Evolutionary conservation across 106 monocot species (phyloP).

Genomic region (Acorus calamus): DNA sequence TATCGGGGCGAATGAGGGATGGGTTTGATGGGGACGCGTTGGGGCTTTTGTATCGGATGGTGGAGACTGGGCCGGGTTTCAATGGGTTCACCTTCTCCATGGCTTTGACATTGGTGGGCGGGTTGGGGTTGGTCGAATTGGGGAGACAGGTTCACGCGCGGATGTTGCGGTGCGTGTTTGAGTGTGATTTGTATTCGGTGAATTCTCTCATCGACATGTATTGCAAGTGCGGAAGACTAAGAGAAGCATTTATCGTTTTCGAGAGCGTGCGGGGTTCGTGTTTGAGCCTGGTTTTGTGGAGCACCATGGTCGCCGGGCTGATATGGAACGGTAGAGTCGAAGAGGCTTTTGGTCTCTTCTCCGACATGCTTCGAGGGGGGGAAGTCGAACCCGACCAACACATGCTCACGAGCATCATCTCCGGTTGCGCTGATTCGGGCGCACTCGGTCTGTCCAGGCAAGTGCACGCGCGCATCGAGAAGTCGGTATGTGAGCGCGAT

Average conservation of each 20-base stretch:
- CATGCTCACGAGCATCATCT: too few relatives aligned
- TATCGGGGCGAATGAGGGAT: constrained; percentile 46
- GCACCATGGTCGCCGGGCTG: constrained; percentile 67
- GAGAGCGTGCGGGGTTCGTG: constrained; percentile 3
- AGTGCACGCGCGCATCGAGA: too few relatives aligned
- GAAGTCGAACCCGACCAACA: not conserved
- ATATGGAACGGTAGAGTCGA: constrained; percentile 48
- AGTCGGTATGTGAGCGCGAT: too few relatives aligned
- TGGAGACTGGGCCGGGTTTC: constrained; percentile 25
- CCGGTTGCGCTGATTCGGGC: too few relatives aligned
- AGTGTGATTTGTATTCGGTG: constrained; percentile 29
- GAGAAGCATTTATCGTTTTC: constrained; percentile 34
- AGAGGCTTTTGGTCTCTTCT: constrained; percentile 48
- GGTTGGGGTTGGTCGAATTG: constrained; percentile 29
- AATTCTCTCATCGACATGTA: constrained; percentile 81
- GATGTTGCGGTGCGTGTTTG: constrained; percentile 29
- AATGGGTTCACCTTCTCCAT: constrained; percentile 60
- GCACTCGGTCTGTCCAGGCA: too few relatives aligned
- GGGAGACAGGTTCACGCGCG: constrained; percentile 57
- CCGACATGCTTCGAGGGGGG: constrained; percentile 33
- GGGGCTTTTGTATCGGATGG: constrained; percentile 41
- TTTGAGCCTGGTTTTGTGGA: constrained; percentile 35
- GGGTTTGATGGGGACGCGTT: constrained; percentile 30
- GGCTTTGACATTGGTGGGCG: constrained; percentile 38
- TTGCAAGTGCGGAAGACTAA: constrained; percentile 57